Conservation (phyloP, 2,329 filamentous ascomycete genomes). For the Paecilomyces fulvus region DNA sequence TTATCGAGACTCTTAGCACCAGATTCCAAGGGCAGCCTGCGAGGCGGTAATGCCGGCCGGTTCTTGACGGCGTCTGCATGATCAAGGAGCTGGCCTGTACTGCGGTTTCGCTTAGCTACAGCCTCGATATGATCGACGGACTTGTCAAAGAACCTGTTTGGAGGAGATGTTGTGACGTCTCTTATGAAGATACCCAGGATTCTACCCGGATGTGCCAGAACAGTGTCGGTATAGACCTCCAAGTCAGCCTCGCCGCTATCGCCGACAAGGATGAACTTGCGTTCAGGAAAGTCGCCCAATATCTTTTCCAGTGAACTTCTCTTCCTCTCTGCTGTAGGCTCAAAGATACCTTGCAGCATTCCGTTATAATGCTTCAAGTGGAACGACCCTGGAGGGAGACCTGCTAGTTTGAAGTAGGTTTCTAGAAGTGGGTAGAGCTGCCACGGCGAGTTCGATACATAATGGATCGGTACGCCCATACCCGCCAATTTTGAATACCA, state of each 20-base stretch:
- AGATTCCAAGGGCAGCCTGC: slow-evolving; percentile 16
- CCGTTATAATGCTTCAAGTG: slow-evolving; percentile 95
- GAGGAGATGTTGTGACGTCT: slow-evolving; percentile 78
- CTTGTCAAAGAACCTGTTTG: slow-evolving; percentile 69
- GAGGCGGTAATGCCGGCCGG: slow-evolving; percentile 33
- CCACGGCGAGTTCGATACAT: slow-evolving; percentile 99
- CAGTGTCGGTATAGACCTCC: slow-evolving; percentile 95
- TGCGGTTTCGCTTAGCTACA: slow-evolving; percentile 14
- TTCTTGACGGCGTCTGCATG: slow-evolving; percentile 18
- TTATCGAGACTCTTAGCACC: slow-evolving; percentile 19
- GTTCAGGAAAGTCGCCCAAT: slow-evolving; percentile 77
- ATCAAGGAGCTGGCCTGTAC: slow-evolving; percentile 17
- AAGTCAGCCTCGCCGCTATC: slow-evolving; percentile 96
- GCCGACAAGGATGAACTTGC: slow-evolving; percentile 84
- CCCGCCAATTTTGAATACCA: slow-evolving; percentile 76
- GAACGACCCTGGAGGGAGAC: slow-evolving; percentile 78
- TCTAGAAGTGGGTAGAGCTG: slow-evolving; percentile 87
- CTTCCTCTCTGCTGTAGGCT: slow-evolving; percentile 92
- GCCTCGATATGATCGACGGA: slow-evolving; percentile 34
- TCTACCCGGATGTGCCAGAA: slow-evolving; percentile 69
- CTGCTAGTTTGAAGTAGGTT: slow-evolving; percentile 71
- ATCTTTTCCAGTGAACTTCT: slow-evolving; percentile 79
- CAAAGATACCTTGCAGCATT: slow-evolving; percentile 96
- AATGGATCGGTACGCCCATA: slow-evolving; percentile 83
- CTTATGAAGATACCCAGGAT: slow-evolving; percentile 87